phyloP scores from a whole-genome alignment of 306 rosid genomes.

The Comarum palustre region DNA sequence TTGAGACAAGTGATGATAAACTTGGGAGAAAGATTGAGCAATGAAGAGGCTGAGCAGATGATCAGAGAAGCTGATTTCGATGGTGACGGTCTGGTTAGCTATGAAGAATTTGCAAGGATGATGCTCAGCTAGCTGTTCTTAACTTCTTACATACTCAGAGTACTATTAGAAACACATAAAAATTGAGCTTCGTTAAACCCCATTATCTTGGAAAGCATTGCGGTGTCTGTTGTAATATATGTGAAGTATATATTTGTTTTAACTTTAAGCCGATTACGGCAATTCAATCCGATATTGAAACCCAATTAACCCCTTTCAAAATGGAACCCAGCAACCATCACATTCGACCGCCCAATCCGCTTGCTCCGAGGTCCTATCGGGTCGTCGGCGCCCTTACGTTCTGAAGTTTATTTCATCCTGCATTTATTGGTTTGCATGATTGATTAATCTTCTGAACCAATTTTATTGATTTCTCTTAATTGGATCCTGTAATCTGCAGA shows the following conservation, averaged over 20 bases:
- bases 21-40: constrained; percentile 63
- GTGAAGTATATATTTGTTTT: no score
- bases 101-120: constrained; percentile 61
- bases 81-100: constrained; percentile 74
- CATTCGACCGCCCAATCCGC: constrained; percentile 55
- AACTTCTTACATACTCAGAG: background rate
- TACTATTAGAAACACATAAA: background rate
- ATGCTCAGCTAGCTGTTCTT: constrained; percentile 34
- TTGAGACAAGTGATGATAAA: constrained; percentile 63
- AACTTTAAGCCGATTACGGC: no score
- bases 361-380: constrained; percentile 60
- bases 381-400: constrained; percentile 45
- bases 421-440: no score
- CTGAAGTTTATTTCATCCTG: constrained; percentile 11
- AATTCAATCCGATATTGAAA: no score
- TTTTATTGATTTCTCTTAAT: no score
- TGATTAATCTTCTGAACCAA: no score
- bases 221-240: background rate
- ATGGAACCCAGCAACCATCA: constrained; percentile 31
- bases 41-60: constrained; percentile 76
- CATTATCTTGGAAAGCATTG: background rate
- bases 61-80: constrained; percentile 74
- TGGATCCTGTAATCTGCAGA: no score
- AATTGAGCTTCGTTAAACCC: background rate
- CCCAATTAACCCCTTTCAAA: background rate